Evolutionary conservation across 2,329 filamentous ascomycete genomes (phyloP), one percentile per base, ranked within the genome.

Genomic region (Plectosphaerella cucumerina): DNA sequence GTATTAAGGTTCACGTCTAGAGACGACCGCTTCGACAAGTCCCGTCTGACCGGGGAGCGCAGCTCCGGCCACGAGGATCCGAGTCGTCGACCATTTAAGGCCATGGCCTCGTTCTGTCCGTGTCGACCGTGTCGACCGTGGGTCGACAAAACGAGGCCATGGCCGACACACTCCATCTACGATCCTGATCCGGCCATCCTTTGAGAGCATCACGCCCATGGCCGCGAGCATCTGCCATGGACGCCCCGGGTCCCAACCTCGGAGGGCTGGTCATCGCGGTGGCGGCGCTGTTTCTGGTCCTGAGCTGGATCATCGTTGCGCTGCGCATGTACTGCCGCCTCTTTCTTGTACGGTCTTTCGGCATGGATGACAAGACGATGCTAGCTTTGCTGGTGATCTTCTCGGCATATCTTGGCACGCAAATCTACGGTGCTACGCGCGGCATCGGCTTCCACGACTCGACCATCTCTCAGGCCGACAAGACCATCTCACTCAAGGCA

Each of bases 341-440:
- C 6, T 60, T 60, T 52, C 56, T 69, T 3, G 58, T 64, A 45
- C 67, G 66, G 50, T 58, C 62, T 0, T 67, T 69, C 44, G 59
- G 56, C 2, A 21, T 58, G 0, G 66, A 69, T 45, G 67, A 69
- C 56, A 68, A 60, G 59, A 59, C 69, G 26, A 67, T 65, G 6
- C 56, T 66, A 4, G 55, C 51, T 18, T 60, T 66, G 6, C 61
- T 66, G 58, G 65, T 60, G 18, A 46, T 61, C 9, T 66, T 62
- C 48, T 58, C 57, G 34, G 47, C 56, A 6, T 64, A 63, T 34
- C 44, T 56, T n/a, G 41, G 52, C 31, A 50, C 45, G 5, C 61
- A 62, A 44, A 55, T 64, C 44, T 51, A 55, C n/a, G 61, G 64
- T 20, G 60, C 64, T 8, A 42, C 44, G 4, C 61, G 63, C 47